phyloP scores from a whole-genome alignment of 2,329 filamentous ascomycete species.

The Chaetomiaceae sp. region DNA sequence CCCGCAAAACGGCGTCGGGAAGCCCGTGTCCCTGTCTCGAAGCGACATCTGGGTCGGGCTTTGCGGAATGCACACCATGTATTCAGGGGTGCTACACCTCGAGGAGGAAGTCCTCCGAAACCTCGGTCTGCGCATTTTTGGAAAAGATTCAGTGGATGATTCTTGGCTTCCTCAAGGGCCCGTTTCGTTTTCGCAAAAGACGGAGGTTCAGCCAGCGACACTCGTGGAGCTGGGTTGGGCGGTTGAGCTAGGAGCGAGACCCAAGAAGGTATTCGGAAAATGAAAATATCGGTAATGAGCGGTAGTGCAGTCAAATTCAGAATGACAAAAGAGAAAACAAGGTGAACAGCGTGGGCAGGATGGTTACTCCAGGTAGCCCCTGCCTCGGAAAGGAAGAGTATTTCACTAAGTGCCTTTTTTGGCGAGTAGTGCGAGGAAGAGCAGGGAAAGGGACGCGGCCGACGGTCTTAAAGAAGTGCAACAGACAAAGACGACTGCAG shows the following conservation, averaged over 20 bases:
- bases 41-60: conserved; percentile 18
- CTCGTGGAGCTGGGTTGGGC: conserved; percentile 8
- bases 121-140: conserved; percentile 23
- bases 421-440: conserved; percentile 2
- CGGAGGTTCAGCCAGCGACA: background rate
- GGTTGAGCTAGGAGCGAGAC: conserved; percentile 1
- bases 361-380: conserved; percentile 20
- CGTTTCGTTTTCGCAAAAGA: background rate
- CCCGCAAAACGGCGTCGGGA: conserved; percentile 46
- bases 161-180: background rate
- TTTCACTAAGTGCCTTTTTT: background rate
- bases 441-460: background rate
- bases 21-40: conserved; percentile 42
- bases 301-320: background rate
- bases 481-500: conserved; percentile 4
- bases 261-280: conserved; percentile 1
- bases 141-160: conserved; percentile 5
- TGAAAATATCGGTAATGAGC: conserved; percentile 8
- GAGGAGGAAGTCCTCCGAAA: conserved; percentile 14
- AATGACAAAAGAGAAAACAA: background rate
- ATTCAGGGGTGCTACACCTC: conserved; percentile 17
- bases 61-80: conserved; percentile 14
- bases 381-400: background rate
- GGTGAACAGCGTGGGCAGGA: background rate
- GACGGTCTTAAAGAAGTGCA: conserved; percentile 2